phyloP scores from a whole-genome alignment of 768 basidiomycete genomes.

The Mycena leptocephala region DNA sequence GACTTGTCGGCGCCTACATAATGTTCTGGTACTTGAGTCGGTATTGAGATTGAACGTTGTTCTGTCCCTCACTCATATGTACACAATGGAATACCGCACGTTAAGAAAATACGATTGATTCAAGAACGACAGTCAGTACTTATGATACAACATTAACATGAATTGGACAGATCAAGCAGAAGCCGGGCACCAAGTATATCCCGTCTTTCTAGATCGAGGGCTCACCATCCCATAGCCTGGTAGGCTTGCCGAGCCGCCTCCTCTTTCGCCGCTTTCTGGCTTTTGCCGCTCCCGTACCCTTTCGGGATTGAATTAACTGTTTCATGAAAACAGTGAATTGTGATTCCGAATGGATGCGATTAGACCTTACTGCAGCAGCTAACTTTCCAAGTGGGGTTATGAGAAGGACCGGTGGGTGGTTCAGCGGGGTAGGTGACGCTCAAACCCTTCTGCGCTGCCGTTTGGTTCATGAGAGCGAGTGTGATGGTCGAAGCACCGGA shows the following conservation, averaged over 20 bases:
- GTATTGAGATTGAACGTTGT: neutral
- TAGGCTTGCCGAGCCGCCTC: slow-evolving; percentile 77
- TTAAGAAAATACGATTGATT: slow-evolving; percentile 11
- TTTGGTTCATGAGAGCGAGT: slow-evolving; percentile 49
- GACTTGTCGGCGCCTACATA: slow-evolving; percentile 75
- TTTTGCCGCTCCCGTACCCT: slow-evolving; percentile 70
- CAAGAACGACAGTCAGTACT: neutral
- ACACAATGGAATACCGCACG: too few relatives aligned
- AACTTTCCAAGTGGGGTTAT: slow-evolving; percentile 73
- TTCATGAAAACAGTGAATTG: neutral
- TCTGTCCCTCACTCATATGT: too few relatives aligned
- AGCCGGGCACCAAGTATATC: neutral
- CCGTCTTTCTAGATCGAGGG: neutral
- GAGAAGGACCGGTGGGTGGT: slow-evolving; percentile 62
- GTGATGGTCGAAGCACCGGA: slow-evolving; percentile 68
- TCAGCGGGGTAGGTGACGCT: slow-evolving; percentile 64
- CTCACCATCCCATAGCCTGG: slow-evolving; percentile 65
- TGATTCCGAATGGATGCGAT: neutral
- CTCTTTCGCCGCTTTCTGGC: slow-evolving; percentile 79
- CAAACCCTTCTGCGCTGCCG: slow-evolving; percentile 42
- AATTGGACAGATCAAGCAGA: neutral
- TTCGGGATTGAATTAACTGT: slow-evolving; percentile 67
- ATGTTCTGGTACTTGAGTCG: slow-evolving; percentile 70
- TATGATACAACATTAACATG: neutral
- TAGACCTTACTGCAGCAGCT: slow-evolving; percentile 65